Base-by-base conservation (phyloP, 495 filamentous ascomycete genomes). In the Penicillium coffeae region DNA sequence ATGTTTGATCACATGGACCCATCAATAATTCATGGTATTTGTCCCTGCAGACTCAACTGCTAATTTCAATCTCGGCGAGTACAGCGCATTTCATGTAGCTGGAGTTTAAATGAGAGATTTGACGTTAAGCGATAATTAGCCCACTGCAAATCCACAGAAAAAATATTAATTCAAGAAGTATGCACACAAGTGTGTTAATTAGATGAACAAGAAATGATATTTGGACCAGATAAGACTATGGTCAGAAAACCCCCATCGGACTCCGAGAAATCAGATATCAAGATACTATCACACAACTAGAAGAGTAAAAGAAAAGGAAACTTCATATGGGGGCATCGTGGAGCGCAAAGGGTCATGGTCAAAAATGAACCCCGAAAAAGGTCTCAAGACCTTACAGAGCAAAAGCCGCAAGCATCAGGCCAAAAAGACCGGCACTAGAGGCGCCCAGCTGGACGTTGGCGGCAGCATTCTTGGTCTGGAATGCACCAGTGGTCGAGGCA, bases 381-480 rank as follows among this genome's bases (percentile, higher is more conserved):
- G n/a, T n/a, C n/a, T n/a, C n/a, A n/a, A n/a, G n/a, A n/a, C 38
- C 49, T 61, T 62, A 73, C 54, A 73, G 58, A 64, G 62, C 69
- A 42, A 66, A 66, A 27, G 65, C 63, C 38, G 66, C 70, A 38
- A 71, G 38, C 4, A 68, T 50, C 33, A 72, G 49, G 20, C 70
- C 71, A 15, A 69, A 41, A n/a, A 73, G 43, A 37, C 69, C 61
- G 22, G 63, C 71, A 27, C 64, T 58, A 7, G 68, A 74, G 45
- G 59, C 64, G 46, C 69, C 62, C 5, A 72, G 48, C 57, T 69
- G 62, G 30, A 65, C 21, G 33, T 61, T 45, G 40, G 50, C 19
- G 27, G 64, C 69, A n/a, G 68, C 64, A 21, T 69, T 67, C 36
- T 45, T 49, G 22, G 64, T 63, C 33, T 58, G 38, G 34, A 51